Evolutionary conservation across 2,329 filamentous ascomycete genomes (phyloP), one percentile per base, ranked within the genome.

Genomic region (Aspergillus floridensis): DNA sequence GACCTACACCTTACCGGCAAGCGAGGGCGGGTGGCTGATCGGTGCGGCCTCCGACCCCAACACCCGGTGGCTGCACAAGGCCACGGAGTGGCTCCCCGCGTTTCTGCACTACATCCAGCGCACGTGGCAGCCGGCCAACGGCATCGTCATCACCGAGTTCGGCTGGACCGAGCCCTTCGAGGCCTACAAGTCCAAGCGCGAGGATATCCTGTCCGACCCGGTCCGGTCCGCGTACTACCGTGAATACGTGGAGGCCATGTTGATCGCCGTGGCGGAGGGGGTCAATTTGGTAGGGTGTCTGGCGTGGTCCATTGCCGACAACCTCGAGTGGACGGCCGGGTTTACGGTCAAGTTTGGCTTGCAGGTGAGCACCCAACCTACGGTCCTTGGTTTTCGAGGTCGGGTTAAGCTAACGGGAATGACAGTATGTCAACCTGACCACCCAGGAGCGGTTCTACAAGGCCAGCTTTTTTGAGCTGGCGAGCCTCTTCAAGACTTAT

Each of bases 11-110:
- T 38, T 55, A 1, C 41, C 26, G 0, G 41, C 22, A 6, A 46
- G n/a, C 41, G 52, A 54, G 46, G 52, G 52, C 3, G 52, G 52
- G 3, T 54, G 52, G 38, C 38, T 54, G 21, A 47, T 54, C 21
- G 52, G 52, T 2, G 41, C 52, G n/a, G 52, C 52, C 4, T 54
- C 52, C 2, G 38, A 54, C n/a, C 52, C 52, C 16, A 47, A 47
- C 32, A 53, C 41, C 2, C 26, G 52, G 26, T 48, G 41, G 41
- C 44, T 55, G 1, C 41, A 55, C 21, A 38, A 48, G 16, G 53
- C 41, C 3, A 55, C 26, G 3, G 41, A 55, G 19, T 55, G 53
- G 26, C 44, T 55, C 14, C 44, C 53, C 21, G 19, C 16, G 3
- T 55, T 35, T 1, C 1, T 55, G 19, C 41, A 55, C 10, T 55